Evolutionary conservation across 176 grass and related monocot genomes (phyloP).

Genomic region (Otatea glauca): DNA sequence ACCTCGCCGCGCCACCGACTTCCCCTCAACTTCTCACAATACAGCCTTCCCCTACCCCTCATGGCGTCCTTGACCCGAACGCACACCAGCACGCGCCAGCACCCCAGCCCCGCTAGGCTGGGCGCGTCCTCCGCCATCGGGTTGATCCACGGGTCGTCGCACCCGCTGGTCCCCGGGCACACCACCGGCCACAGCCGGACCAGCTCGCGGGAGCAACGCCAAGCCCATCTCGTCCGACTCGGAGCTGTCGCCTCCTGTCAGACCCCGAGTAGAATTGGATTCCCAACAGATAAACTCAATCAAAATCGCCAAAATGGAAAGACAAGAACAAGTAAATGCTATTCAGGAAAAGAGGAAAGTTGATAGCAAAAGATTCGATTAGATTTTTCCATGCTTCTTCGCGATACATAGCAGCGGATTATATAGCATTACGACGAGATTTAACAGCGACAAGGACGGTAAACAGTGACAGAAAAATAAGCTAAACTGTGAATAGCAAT

Average conservation of each 20-base stretch:
- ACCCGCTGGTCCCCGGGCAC: conserved; percentile 52
- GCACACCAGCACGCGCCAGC: conserved; percentile 54
- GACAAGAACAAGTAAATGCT: no score
- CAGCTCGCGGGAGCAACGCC: conserved; percentile 37
- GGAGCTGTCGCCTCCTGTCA: conserved; percentile 49
- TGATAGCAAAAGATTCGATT: no score
- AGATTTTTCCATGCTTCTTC: no score
- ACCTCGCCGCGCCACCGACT: conserved; percentile 59
- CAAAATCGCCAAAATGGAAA: no score
- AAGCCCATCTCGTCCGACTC: conserved; percentile 50
- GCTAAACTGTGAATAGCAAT: no score
- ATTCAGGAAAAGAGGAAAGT: no score
- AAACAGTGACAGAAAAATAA: no score
- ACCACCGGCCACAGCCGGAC: conserved; percentile 60
- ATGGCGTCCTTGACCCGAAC: conserved; percentile 55
- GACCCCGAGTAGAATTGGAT: no score
- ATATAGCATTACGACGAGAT: no score
- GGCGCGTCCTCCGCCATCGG: conserved; percentile 62
- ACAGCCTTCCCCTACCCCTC: conserved; percentile 55
- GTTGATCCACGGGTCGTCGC: conserved; percentile 78
- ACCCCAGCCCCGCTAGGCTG: conserved; percentile 42
- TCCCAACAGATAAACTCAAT: no score
- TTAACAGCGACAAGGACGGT: no score
- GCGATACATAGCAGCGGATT: no score
- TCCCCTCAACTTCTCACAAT: conserved; percentile 56